These are phyloP conservation scores for Brassica incana DNA, from an alignment of 345 rosid genomes.

Conservation along the genomic window DNA sequence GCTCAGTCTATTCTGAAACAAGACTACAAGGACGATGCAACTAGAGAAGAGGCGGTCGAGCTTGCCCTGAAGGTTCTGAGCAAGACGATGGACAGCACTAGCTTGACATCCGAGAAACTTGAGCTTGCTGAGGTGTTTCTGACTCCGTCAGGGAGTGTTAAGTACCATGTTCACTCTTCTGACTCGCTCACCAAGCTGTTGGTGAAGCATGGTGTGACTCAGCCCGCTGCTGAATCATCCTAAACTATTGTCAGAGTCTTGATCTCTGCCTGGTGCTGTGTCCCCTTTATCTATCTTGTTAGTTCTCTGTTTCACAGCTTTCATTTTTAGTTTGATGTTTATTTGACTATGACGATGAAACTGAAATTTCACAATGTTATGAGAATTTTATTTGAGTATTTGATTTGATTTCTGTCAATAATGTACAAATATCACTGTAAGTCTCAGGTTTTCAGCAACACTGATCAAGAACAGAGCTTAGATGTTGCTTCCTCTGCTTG, in stretches of 20 bases:
- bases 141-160: slow-evolving; percentile 72
- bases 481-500: slow-evolving; percentile 57
- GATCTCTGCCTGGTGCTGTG: background rate
- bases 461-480: slow-evolving; percentile 71
- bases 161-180: slow-evolving; percentile 83
- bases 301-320: slow-evolving; percentile 23
- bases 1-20: slow-evolving; percentile 97
- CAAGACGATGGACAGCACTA: slow-evolving; percentile 98
- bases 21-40: slow-evolving; percentile 88
- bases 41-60: slow-evolving; percentile 87
- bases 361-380: slow-evolving; percentile 21
- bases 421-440: slow-evolving; percentile 23
- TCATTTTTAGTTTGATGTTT: slow-evolving; percentile 12
- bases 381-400: slow-evolving; percentile 19
- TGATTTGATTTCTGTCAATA: background rate
- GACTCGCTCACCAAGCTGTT: slow-evolving; percentile 76
- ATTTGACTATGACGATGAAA: slow-evolving; percentile 8
- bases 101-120: slow-evolving; percentile 91
- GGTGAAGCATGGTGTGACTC: slow-evolving; percentile 76
- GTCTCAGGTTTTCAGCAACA: background rate
- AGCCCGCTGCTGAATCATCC: slow-evolving; percentile 68
- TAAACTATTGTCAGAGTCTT: slow-evolving; percentile 18
- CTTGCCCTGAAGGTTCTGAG: slow-evolving; percentile 89
- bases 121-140: slow-evolving; percentile 87
- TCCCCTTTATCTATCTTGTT: slow-evolving; percentile 13